Evolutionary conservation across 225 moss, liverwort and hornwort genomes (phyloP), one percentile per base, ranked within the genome.

Genomic region (Pseudoscleropodium purum): DNA sequence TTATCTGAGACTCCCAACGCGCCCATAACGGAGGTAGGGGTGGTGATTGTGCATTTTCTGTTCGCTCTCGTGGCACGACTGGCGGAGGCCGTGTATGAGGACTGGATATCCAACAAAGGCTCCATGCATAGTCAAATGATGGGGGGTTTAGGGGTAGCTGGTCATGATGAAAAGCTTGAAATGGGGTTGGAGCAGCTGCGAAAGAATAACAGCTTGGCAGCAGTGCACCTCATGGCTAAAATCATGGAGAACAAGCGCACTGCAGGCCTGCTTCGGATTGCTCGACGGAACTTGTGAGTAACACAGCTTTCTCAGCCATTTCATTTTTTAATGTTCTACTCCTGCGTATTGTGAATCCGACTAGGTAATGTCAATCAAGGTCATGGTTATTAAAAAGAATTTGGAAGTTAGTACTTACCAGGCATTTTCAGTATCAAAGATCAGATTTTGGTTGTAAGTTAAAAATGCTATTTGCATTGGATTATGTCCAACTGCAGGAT

Each of bases 221-320:
- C 99, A 63, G 90, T 99, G 89, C 92, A 95, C 65, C 94, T 99
- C 39, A 95, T 97, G 83, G 94, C 97, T 33, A 97, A 96, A 84
- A 91, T 99, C 64, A 97, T 99, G 97, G 95, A 95, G 78, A 97
- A 96, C 78, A 96, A 97, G 83, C 93, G 95, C 88, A 96, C 97
- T 81, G 95, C 97, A 73, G 93, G 96, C 41, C 91, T 99, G 87
- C 96, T 99, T 81, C 96, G 97, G 51, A 96, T 99, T 88, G 99
- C 94, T 43, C 95, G 97, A 52, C 95, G 95, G 51, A 95, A 91
- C 87, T 91, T 96, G 99, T 99, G 86, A 95, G 98, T 93, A 63
- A 27, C 83, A 24, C 30, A 68, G 21, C 69, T 54, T 82, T 56
- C 43, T 62, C 54, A n/a, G 76, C 73, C 27, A 16, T 65, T 79